Conservation (phyloP, 805 yeast species). For the Metschnikowia koreensis region DNA sequence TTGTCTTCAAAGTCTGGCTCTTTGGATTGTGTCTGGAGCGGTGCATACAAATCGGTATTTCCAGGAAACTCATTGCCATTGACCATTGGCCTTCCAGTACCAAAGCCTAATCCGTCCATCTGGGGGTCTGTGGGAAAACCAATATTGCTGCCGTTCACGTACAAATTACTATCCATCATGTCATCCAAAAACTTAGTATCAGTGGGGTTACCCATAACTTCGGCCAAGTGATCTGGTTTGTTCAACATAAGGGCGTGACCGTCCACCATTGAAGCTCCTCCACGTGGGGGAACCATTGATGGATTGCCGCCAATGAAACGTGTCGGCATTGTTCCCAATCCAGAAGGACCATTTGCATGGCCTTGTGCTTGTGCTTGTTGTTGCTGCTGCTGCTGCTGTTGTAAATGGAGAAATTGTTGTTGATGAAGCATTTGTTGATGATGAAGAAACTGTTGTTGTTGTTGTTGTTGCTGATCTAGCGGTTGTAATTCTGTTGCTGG, state of each 20-base stretch:
- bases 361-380: conserved; percentile 4
- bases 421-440: background rate
- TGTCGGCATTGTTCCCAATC: background rate
- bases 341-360: background rate
- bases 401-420: background rate
- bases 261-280: background rate
- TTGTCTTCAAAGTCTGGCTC: conserved; percentile 1
- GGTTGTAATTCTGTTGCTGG: background rate
- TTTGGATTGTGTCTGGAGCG: background rate
- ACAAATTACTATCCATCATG: conserved; percentile 1
- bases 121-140: conserved; percentile 1
- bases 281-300: background rate
- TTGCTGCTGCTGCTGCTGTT: background rate
- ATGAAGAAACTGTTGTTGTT: background rate
- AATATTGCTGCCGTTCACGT: conserved; percentile 1
- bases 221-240: conserved; percentile 3
- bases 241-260: background rate
- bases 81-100: conserved; percentile 2
- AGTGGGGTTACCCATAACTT: background rate
- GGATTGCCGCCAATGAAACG: background rate
- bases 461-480: conserved; percentile 1
- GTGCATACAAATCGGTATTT: background rate
- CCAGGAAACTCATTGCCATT: conserved; percentile 1
- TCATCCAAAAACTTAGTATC: conserved; percentile 6
- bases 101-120: conserved; percentile 7